Conservation (phyloP, 2,329 filamentous ascomycete genomes). For the Septoria linicola region DNA sequence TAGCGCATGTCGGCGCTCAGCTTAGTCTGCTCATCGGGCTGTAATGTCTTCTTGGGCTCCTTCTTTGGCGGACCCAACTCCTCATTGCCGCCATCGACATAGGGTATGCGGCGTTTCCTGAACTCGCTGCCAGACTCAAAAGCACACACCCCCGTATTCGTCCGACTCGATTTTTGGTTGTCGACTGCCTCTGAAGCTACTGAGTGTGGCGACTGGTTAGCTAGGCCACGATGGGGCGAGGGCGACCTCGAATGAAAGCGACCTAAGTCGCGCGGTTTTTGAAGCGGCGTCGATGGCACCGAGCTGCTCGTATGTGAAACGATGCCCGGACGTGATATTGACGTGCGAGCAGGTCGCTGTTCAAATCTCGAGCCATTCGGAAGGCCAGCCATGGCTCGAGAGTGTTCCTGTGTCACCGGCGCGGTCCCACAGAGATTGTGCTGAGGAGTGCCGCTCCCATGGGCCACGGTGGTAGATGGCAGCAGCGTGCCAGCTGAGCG, state of each 20-base stretch:
- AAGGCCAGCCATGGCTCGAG: conserved; percentile 24
- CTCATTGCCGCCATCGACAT: conserved; percentile 76
- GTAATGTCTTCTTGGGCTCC: conserved; percentile 67
- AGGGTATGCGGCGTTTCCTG: conserved; percentile 83
- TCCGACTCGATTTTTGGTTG: conserved; percentile 15
- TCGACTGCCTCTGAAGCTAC: conserved; percentile 86
- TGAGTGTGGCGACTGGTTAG: conserved; percentile 82
- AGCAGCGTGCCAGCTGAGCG: conserved; percentile 14
- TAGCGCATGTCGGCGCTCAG: conserved; percentile 80
- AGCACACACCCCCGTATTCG: conserved; percentile 62
- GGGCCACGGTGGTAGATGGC: conserved; percentile 20
- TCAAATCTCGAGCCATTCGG: conserved; percentile 27
- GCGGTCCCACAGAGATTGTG: conserved; percentile 28
- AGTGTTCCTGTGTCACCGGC: conserved; percentile 33
- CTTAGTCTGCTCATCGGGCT: conserved; percentile 69
- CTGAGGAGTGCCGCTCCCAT: conserved; percentile 29
- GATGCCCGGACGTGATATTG: conserved; percentile 30
- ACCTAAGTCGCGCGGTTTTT: conserved; percentile 75
- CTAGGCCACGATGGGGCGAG: conserved; percentile 70
- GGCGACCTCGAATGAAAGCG: conserved; percentile 76
- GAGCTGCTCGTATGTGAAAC: conserved; percentile 72
- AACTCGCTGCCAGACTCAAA: conserved; percentile 85
- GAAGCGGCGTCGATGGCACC: conserved; percentile 88
- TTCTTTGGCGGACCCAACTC: conserved; percentile 68
- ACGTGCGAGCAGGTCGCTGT: conserved; percentile 25